These are phyloP conservation scores for Suillus cothurnatus DNA, from an alignment of 768 basidiomycete species.

Conservation along the genomic window DNA sequence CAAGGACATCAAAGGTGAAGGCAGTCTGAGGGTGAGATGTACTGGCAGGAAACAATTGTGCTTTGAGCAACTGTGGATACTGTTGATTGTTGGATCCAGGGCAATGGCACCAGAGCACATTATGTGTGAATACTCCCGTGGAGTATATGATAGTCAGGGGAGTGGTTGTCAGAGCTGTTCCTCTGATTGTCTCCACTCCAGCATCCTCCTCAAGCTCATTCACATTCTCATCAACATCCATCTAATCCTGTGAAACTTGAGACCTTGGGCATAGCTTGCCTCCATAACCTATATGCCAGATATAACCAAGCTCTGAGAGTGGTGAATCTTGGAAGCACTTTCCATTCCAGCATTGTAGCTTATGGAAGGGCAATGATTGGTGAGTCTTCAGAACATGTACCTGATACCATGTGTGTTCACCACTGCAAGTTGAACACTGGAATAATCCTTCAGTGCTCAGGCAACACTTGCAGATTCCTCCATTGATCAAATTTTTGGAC, in stretches of 20 bases:
- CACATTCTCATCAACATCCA: background rate
- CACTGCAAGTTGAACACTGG: constrained; percentile 6
- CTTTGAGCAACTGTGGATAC: background rate
- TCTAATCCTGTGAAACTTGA: background rate
- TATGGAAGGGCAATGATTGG: constrained; percentile 16
- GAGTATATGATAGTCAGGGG: background rate
- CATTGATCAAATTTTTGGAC: background rate
- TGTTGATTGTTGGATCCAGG: background rate
- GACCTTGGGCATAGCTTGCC: constrained; percentile 18
- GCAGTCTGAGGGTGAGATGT: background rate
- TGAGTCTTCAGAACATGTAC: background rate
- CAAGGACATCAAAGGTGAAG: too few relatives aligned
- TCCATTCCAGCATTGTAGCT: constrained; percentile 25
- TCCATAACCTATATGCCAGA: constrained; percentile 24
- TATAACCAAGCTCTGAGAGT: constrained; percentile 22
- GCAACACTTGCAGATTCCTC: background rate
- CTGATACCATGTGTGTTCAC: constrained; percentile 7
- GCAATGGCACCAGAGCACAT: constrained; percentile 8
- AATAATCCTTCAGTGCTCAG: background rate
- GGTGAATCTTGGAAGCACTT: constrained; percentile 13
- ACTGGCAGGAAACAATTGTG: background rate
- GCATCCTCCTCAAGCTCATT: background rate
- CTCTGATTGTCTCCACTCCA: background rate
- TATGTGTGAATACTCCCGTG: constrained; percentile 10
- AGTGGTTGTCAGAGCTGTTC: too few relatives aligned